Evolutionary conservation across 805 yeast species (phyloP), one percentile per base, ranked within the genome.

Genomic region (Pichia nanzhaoensis): DNA sequence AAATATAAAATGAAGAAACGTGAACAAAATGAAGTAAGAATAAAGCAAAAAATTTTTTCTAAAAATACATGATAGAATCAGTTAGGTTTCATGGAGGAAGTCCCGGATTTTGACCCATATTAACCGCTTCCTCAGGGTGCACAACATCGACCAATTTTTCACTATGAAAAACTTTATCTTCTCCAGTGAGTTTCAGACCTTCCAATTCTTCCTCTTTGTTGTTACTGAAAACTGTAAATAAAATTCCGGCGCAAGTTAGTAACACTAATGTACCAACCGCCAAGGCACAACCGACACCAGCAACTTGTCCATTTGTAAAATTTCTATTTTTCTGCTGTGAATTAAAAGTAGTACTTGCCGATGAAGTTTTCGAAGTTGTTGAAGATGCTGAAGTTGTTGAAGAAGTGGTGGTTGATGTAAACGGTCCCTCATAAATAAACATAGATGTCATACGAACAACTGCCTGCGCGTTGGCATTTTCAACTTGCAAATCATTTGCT

Each of bases 201-300:
- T 75, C 70, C 5, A 66, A 63, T 14, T 70, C 71, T 8, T 65
- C 59, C 34, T 68, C 42, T 60, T 67, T 16, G 14, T 39, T 31
- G 3, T 37, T 55, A 63, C 66, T 44, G 61, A 60, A 39, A 64
- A 61, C 35, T 58, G 54, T 39, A 56, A 52, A 6, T 60, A 68
- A 22, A 67, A 61, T 45, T 72, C 84, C 44, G 65, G 54, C 17
- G 60, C 60, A 39, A 8, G 71, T 61, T 22, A 76, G 46, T 9
- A 73, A 44, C 28, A 66, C 51, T 51, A 71, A 64, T 14, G 78
- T 64, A 1, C 72, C 86, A 28, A 84, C 53, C 0, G 91, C 78
- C 44, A 81, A 66, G 0, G 89, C 93, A 35, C 82, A 68, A 0
- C 84, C 78, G 37, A 84, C 74, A 24, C 85, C 72, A 3, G 82